Evolutionary conservation across 192 early-diverging fungal species (phyloP).

Genomic region (Coemansia interrupta): DNA sequence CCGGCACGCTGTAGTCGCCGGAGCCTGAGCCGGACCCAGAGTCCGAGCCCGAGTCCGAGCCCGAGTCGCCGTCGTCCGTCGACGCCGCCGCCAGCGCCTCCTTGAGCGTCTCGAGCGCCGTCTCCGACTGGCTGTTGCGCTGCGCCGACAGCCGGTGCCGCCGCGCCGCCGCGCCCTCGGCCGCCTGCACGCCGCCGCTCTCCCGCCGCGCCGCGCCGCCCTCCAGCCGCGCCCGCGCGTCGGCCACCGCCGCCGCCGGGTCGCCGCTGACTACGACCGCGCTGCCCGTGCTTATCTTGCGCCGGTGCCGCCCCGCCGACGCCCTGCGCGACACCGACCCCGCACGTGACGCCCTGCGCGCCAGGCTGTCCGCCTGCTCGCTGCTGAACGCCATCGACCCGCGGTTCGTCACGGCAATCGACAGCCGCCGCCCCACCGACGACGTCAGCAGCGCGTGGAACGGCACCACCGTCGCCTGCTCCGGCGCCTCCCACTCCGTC

Average conservation of each 20-base stretch:
- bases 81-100: slow-evolving; percentile 14
- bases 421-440: slow-evolving; percentile 75
- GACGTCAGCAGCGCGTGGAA: slow-evolving; percentile 68
- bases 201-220: slow-evolving; percentile 4
- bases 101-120: slow-evolving; percentile 43
- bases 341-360: slow-evolving; percentile 37
- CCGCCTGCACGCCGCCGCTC: background rate
- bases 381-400: slow-evolving; percentile 45
- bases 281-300: slow-evolving; percentile 5
- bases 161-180: background rate
- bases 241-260: slow-evolving; percentile 4
- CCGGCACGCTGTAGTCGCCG: slow-evolving; percentile 35
- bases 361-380: slow-evolving; percentile 30
- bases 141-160: slow-evolving; percentile 16
- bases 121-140: slow-evolving; percentile 51
- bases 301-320: slow-evolving; percentile 3
- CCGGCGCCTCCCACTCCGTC: slow-evolving; percentile 86
- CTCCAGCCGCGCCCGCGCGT: slow-evolving; percentile 16
- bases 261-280: background rate
- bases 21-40: too few relatives aligned
- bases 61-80: too few relatives aligned
- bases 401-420: slow-evolving; percentile 54
- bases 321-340: slow-evolving; percentile 33
- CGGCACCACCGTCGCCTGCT: slow-evolving; percentile 68
- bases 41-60: too few relatives aligned